Evolutionary conservation across 345 rosid species (phyloP), one percentile per base, ranked within the genome.

Genomic region (Salix purpurea): DNA sequence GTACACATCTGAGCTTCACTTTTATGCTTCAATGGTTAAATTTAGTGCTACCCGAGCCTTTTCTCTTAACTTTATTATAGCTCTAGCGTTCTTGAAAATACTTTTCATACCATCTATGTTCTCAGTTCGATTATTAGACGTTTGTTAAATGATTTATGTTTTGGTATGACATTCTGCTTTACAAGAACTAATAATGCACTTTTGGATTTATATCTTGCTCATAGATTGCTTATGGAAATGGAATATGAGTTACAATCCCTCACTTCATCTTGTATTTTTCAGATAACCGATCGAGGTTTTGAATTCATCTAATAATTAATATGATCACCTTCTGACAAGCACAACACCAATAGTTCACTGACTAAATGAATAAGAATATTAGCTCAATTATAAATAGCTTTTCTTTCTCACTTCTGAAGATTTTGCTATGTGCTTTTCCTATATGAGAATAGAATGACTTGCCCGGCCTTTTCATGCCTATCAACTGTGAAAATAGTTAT

Each of bases 1-100:
- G 99, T 93, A 78, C 56, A 36, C 24, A 21, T 69, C 54, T 64
- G 19, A 15, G 28, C n/a, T 19, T 54, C 34, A 9, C 58, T 13
- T n/a, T 34, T 37, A 70, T 46, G 10, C 32, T 64, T 1, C 19
- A 23, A 61, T 70, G 44, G 32, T 13, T 26, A 69, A 13, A 39
- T 56, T 32, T 32, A 56, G 26, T 21, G 61, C 26, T 10, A 9
- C 9, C 8, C 26, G 11, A 56, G 61, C 26, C 61, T 21, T 56
- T 23, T 56, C 26, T n/a, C 3, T 56, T 8, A 40, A n/a, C 61
- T 56, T 26, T 21, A n/a, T 56, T 56, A 40, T 40, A 40, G 13
- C 28, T 58, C 12, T n/a, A 23, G 28, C 1, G 64, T 9, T 58
- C 28, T 58, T 58, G 64, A 23, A 23, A 23, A 58, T 23, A 58